phyloP scores from a whole-genome alignment of 202 grass and related monocot genomes.

The Panicum virgatum region DNA sequence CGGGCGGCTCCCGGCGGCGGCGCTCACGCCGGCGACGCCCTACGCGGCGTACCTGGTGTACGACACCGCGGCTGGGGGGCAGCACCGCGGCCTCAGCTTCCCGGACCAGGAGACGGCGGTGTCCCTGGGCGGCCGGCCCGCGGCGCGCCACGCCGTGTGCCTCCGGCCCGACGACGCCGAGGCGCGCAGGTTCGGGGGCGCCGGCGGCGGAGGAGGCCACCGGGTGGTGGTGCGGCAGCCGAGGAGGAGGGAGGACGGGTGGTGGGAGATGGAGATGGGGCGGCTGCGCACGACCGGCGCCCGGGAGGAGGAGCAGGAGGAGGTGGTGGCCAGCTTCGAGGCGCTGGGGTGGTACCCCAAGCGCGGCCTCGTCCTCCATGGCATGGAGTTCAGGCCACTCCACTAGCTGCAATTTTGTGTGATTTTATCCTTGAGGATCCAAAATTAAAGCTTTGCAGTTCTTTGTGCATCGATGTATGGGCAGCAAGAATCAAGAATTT shows the following conservation, averaged over 20 bases:
- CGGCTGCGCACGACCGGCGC: background rate
- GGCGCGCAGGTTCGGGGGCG: background rate
- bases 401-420: too few relatives aligned
- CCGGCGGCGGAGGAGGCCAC: background rate
- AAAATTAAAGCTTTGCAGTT: too few relatives aligned
- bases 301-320: background rate
- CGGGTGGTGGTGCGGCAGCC: background rate
- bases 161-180: slow-evolving; percentile 22
- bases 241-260: slow-evolving; percentile 3
- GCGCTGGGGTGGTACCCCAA: slow-evolving; percentile 45
- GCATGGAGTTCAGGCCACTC: background rate
- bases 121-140: background rate
- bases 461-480: too few relatives aligned
- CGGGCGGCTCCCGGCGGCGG: background rate
- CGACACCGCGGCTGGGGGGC: background rate
- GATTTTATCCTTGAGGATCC: too few relatives aligned
- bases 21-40: slow-evolving; percentile 7
- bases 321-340: slow-evolving; percentile 44
- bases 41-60: slow-evolving; percentile 46
- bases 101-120: slow-evolving; percentile 49
- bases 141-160: slow-evolving; percentile 37
- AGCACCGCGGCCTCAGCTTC: slow-evolving; percentile 29
- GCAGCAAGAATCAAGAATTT: too few relatives aligned
- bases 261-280: slow-evolving; percentile 54
- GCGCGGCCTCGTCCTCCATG: background rate